Evolutionary conservation across 2,329 filamentous ascomycete species (phyloP).

Genomic region (Colletotrichum sp.): DNA sequence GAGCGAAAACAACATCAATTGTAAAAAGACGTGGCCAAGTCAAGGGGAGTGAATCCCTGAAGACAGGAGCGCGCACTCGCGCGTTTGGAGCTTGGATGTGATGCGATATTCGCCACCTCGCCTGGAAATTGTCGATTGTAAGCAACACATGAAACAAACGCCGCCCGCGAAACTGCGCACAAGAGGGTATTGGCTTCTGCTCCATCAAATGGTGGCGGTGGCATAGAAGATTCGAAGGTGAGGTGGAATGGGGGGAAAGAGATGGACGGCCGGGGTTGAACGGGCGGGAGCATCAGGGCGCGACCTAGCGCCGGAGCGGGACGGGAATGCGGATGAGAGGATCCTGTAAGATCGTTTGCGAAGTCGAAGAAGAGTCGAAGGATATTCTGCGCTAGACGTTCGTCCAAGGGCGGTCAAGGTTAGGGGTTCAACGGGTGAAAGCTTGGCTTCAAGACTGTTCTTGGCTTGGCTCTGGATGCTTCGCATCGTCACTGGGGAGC

Average conservation of each 20-base stretch:
- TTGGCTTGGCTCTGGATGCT: neutral
- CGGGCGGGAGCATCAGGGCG: neutral
- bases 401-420: neutral
- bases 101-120: neutral
- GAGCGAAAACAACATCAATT: neutral
- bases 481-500: neutral
- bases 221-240: neutral
- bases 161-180: neutral
- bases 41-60: neutral
- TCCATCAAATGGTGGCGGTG: neutral
- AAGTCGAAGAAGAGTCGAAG: neutral
- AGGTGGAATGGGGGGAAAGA: neutral
- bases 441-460: neutral
- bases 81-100: neutral
- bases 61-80: neutral
- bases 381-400: neutral
- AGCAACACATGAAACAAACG: neutral
- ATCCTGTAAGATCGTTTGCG: neutral
- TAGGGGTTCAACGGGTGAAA: neutral
- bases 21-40: neutral
- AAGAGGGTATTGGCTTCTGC: neutral
- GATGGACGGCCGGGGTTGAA: neutral
- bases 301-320: neutral
- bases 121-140: neutral
- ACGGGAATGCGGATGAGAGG: neutral